phyloP scores from a whole-genome alignment of 257 asterid species.

The Rauvolfia tetraphylla region DNA sequence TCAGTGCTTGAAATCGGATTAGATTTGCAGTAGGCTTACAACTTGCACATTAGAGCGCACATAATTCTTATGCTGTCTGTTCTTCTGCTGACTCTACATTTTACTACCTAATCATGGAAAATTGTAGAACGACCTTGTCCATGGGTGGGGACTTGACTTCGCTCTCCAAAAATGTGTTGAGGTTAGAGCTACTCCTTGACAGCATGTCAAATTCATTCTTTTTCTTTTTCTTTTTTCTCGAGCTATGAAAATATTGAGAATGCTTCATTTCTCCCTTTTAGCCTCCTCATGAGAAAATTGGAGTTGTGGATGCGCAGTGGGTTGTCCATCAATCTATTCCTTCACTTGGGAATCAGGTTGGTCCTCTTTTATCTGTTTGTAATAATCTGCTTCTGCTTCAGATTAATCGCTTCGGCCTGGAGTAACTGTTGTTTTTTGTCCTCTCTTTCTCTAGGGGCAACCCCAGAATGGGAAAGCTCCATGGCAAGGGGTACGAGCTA shows the following conservation, averaged over 20 bases:
- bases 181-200: slow-evolving; percentile 33
- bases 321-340: slow-evolving; percentile 77
- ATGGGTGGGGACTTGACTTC: slow-evolving; percentile 95
- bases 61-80: not conserved
- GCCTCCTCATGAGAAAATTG: slow-evolving; percentile 84
- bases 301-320: slow-evolving; percentile 92
- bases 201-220: not conserved
- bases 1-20: not conserved
- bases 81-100: not conserved
- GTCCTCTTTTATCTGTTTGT: not conserved
- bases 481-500: slow-evolving; percentile 68
- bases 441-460: slow-evolving; percentile 47
- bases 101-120: not conserved
- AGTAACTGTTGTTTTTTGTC: not conserved
- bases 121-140: slow-evolving; percentile 83
- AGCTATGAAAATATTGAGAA: not conserved
- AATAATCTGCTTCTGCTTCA: not conserved
- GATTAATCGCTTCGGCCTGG: not conserved
- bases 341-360: slow-evolving; percentile 73
- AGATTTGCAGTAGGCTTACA: not conserved
- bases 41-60: not conserved
- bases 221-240: not conserved
- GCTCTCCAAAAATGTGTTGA: slow-evolving; percentile 78
- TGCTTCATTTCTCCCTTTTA: slow-evolving; percentile 16
- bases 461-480: slow-evolving; percentile 57